Evolutionary conservation across 2,329 filamentous ascomycete species (phyloP), one percentile per base, ranked within the genome.

Genomic region (Calonectria naviculata): DNA sequence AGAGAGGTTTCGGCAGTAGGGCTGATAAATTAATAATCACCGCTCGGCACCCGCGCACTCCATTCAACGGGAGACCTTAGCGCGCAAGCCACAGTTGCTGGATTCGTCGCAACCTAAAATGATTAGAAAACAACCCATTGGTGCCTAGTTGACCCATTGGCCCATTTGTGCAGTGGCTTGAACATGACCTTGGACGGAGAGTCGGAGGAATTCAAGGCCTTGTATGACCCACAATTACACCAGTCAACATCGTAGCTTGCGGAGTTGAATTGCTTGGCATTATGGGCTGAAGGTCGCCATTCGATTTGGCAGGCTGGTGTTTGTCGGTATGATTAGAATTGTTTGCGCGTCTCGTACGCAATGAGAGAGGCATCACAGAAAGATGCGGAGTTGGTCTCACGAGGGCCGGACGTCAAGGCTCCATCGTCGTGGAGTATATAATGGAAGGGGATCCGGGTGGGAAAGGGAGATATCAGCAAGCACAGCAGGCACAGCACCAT

Each of bases 21-120:
- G 38, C 38, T 49, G 72, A 46, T 70, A 74, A 76, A 78, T 78
- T 78, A 76, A 71, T 76, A 77, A 78, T 78, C 75, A 26, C 28
- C 24, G 2, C 15, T 34, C 52, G 47, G n/a, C 65, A 58, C 38
- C 65, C 28, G 49, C 44, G 49, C 71, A 36, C 66, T 58, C 29
- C 42, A 34, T 28, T 60, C 24, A 31, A 68, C 69, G 44, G 60
- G 56, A 49, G 42, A 15, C 19, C 44, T 65, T 62, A 52, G 70
- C 44, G 46, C 65, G 52, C 67, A 76, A 76, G 76, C 76, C 76
- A 73, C 73, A 70, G 19, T 60, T 41, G 49, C 61, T 41, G 21
- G 49, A 28, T 41, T 66, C 31, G 54, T 67, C 72, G 68, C 65
- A 63, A 64, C 64, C 42, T 36, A 31, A 56, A 28, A 56, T 70